Evolutionary conservation across 2,329 filamentous ascomycete species (phyloP).

Genomic region (Leptographium radiaticola): DNA sequence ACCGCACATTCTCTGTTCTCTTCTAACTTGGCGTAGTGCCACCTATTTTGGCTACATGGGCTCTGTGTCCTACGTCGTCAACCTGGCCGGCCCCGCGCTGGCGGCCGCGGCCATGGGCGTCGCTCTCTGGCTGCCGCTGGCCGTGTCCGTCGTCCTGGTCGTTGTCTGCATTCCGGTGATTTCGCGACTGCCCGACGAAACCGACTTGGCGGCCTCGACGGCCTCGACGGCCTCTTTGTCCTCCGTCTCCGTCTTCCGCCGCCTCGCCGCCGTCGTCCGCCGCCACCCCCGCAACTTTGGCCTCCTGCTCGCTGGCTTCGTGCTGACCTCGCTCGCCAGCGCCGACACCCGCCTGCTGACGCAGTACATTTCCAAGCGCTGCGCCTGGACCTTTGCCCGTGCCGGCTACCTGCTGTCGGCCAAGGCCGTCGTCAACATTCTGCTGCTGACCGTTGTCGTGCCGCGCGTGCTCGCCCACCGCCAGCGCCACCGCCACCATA

Average conservation of each 20-base stretch:
- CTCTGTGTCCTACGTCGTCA: conserved; percentile 32
- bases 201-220: not conserved
- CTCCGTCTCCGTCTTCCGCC: conserved; percentile 14
- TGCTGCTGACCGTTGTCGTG: conserved; percentile 27
- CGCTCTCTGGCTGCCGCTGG: conserved; percentile 30
- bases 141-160: conserved; percentile 24
- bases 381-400: conserved; percentile 30
- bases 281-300: conserved; percentile 28
- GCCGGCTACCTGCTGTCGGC: conserved; percentile 34
- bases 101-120: conserved; percentile 32
- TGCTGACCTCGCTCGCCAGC: conserved; percentile 34
- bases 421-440: conserved; percentile 35
- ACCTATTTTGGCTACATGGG: conserved; percentile 38
- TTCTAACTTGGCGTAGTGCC: conserved; percentile 18
- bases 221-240: not conserved
- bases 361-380: conserved; percentile 37
- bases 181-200: conserved; percentile 16
- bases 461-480: conserved; percentile 20
- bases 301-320: conserved; percentile 29
- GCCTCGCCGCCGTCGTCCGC: conserved; percentile 20
- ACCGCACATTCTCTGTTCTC: not conserved
- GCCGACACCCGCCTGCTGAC: conserved; percentile 37
- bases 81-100: conserved; percentile 30
- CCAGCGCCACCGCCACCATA: not conserved
- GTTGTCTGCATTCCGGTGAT: conserved; percentile 20